phyloP scores from a whole-genome alignment of 208 protist species.

The Acanthamoeba castellanii region DNA sequence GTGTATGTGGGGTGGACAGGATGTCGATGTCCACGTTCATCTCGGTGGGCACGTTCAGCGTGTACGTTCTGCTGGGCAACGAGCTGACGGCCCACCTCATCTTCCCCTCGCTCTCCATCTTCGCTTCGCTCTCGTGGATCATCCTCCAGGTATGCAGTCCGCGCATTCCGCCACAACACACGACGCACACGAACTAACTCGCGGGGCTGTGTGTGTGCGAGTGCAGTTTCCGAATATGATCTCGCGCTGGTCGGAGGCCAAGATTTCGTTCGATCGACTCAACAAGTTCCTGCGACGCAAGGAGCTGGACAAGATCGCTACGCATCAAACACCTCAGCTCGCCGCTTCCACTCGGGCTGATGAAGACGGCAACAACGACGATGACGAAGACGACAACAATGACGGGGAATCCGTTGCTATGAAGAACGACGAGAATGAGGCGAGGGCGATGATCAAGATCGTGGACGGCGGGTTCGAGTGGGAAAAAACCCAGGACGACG shows the following conservation, averaged over 20 bases:
- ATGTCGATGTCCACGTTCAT: conserved; percentile 6
- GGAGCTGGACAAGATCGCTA: not conserved
- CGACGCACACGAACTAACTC: no score
- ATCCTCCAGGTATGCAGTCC: not conserved
- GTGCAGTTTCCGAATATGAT: conserved; percentile 76
- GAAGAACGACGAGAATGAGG: not conserved
- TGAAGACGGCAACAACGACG: no score
- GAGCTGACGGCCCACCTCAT: conserved; percentile 17
- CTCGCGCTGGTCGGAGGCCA: conserved; percentile 72
- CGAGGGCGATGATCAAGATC: not conserved
- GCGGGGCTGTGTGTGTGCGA: no score
- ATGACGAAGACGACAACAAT: not conserved
- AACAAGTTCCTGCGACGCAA: conserved; percentile 76
- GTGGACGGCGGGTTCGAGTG: not conserved
- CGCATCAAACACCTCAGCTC: not conserved
- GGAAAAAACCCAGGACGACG: not conserved
- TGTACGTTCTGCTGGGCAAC: conserved; percentile 18
- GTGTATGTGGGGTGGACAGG: not conserved
- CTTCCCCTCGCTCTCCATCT: not conserved
- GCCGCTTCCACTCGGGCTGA: not conserved
- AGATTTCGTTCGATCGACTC: conserved; percentile 77
- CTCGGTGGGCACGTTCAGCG: conserved; percentile 14
- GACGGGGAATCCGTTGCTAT: not conserved
- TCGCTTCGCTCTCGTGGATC: not conserved
- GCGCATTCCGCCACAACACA: not conserved